phyloP scores from a whole-genome alignment of 176 grass and related monocot genomes.

The Themeda triandra region DNA sequence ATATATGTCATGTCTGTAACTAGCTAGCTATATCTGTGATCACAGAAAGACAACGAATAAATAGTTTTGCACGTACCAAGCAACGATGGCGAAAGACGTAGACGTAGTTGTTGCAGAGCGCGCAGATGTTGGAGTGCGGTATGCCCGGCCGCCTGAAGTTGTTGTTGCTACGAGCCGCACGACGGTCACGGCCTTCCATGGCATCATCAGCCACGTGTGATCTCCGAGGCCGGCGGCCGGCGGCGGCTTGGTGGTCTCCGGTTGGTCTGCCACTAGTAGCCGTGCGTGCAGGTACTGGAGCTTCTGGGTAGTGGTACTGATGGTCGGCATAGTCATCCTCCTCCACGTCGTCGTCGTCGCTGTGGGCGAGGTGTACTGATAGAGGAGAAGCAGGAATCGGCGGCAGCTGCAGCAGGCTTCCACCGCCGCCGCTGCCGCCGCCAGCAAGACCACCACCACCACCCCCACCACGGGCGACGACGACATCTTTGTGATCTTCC shows the following conservation, averaged over 20 bases:
- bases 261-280: neutral
- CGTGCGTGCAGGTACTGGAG: neutral
- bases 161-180: neutral
- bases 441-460: neutral
- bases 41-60: neutral
- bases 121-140: conserved; percentile 64
- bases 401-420: too few species aligned
- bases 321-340: too few species aligned
- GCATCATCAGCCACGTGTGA: neutral
- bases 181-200: neutral
- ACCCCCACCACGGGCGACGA: neutral
- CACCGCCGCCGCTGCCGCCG: too few species aligned
- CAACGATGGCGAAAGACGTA: conserved; percentile 59
- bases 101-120: conserved; percentile 48
- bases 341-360: too few species aligned
- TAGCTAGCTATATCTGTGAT: too few species aligned
- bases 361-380: too few species aligned
- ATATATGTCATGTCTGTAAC: neutral
- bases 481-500: neutral
- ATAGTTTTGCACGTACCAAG: conserved; percentile 26
- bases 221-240: neutral
- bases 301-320: neutral
- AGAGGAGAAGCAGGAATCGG: too few species aligned
- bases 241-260: neutral
- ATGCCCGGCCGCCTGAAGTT: conserved; percentile 36